These are phyloP conservation scores for Russula foetens DNA, from an alignment of 768 basidiomycete species.

Conservation along the genomic window DNA sequence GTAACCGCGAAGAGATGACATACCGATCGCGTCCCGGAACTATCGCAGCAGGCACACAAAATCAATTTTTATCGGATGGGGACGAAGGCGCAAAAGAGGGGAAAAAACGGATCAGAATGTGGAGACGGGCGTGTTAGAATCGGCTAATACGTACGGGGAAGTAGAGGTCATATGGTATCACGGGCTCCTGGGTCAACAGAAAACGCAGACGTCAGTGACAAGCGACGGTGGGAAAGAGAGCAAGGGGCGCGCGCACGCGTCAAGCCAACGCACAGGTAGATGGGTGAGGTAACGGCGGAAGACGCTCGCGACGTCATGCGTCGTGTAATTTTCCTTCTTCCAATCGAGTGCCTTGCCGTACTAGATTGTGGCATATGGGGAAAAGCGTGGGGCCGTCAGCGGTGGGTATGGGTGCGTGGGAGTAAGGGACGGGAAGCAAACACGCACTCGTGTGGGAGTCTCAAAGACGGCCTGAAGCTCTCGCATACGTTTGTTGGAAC, in stretches of 20 bases:
- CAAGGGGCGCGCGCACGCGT: neutral
- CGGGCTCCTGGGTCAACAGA: slow-evolving; percentile 61
- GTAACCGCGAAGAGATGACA: slow-evolving; percentile 21
- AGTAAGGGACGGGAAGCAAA: neutral
- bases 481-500: slow-evolving; percentile 93
- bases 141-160: slow-evolving; percentile 55
- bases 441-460: slow-evolving; percentile 68
- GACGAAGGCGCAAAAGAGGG: neutral
- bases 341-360: slow-evolving; percentile 93
- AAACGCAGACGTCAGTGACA: slow-evolving; percentile 6
- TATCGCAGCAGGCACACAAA: slow-evolving; percentile 23
- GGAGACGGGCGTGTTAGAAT: neutral
- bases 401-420: neutral
- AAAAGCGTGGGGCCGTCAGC: neutral
- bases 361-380: slow-evolving; percentile 35
- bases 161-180: slow-evolving; percentile 88
- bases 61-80: neutral
- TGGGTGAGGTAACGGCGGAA: slow-evolving; percentile 92
- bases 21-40: slow-evolving; percentile 78
- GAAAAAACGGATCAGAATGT: slow-evolving; percentile 18
- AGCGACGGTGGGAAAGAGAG: slow-evolving; percentile 3
- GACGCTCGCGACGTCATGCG: slow-evolving; percentile 95
- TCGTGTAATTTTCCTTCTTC: slow-evolving; percentile 78
- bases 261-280: slow-evolving; percentile 70
- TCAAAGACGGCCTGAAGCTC: slow-evolving; percentile 92